Conservation (phyloP, 192 early-diverging fungal genomes). For the Backusella tarrabulga region DNA sequence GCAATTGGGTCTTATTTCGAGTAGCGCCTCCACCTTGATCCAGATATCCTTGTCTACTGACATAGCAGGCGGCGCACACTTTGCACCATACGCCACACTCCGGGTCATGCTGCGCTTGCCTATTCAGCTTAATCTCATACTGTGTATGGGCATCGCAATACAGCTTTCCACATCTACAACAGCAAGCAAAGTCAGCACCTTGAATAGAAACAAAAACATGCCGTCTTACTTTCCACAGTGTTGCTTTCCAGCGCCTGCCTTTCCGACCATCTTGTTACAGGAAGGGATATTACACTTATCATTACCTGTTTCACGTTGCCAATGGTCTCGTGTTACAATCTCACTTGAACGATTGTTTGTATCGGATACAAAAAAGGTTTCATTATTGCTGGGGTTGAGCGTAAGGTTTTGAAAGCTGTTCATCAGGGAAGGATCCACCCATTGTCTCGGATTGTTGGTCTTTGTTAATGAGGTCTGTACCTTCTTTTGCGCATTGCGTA, state of each 20-base stretch:
- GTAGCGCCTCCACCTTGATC: conserved; percentile 41
- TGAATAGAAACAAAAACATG: background rate
- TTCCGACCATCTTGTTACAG: conserved; percentile 49
- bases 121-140: conserved; percentile 55
- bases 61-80: conserved; percentile 58
- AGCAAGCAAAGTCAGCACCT: background rate
- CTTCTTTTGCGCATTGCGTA: conserved; percentile 53
- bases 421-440: conserved; percentile 34
- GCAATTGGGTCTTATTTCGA: conserved; percentile 49
- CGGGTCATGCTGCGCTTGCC: conserved; percentile 58
- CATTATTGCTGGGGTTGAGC: conserved; percentile 26
- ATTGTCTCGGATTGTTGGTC: conserved; percentile 15
- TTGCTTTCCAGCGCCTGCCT: conserved; percentile 46
- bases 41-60: conserved; percentile 38
- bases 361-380: conserved; percentile 35
- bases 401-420: conserved; percentile 48
- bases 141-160: conserved; percentile 62
- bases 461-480: conserved; percentile 27
- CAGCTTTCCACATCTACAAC: conserved; percentile 57
- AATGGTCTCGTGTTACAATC: conserved; percentile 52
- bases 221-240: conserved; percentile 49
- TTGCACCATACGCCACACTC: conserved; percentile 53
- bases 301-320: conserved; percentile 49
- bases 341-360: conserved; percentile 35
- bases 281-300: conserved; percentile 44